These are phyloP conservation scores for Cephaloascus fragrans DNA, from an alignment of 805 yeast species.

Conservation along the genomic window DNA sequence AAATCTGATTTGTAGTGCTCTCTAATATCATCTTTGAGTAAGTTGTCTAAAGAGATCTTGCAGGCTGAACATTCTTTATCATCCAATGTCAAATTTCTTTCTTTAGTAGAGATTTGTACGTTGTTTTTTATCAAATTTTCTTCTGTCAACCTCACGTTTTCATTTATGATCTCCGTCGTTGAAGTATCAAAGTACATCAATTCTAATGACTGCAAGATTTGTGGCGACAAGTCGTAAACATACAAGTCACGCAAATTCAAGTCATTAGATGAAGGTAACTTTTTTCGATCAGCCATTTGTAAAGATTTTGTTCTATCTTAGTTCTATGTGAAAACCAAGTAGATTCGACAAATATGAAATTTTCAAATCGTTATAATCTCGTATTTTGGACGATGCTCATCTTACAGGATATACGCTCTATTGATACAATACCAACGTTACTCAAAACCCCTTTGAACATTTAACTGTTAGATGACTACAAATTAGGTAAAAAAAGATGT, in stretches of 20 bases:
- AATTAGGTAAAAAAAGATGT: too few species aligned
- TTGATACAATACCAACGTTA: too few species aligned
- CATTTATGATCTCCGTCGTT: conserved; percentile 24
- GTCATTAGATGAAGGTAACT: too few species aligned
- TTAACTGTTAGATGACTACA: too few species aligned
- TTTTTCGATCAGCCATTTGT: too few species aligned
- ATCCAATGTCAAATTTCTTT: neutral
- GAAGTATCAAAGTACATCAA: conserved; percentile 46
- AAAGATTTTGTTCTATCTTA: too few species aligned
- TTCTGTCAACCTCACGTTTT: conserved; percentile 4
- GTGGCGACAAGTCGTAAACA: conserved; percentile 33
- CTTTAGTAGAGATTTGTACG: conserved; percentile 5
- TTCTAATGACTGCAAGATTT: conserved; percentile 34
- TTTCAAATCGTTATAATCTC: too few species aligned
- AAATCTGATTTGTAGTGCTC: conserved; percentile 49
- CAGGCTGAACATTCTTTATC: conserved; percentile 10
- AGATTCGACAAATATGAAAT: too few species aligned
- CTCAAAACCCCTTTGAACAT: too few species aligned
- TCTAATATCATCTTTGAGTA: conserved; percentile 9
- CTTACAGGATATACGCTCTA: too few species aligned
- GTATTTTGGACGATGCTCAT: too few species aligned
- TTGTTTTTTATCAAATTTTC: neutral
- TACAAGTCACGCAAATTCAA: conserved; percentile 36
- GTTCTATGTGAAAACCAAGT: too few species aligned
- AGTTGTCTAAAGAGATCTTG: conserved; percentile 3